A percentile compares a stretch with the other conserved stretches of the same genome.
phyloP scores from a whole-genome alignment of 257 asterid species.

The Petrea volubilis region DNA sequence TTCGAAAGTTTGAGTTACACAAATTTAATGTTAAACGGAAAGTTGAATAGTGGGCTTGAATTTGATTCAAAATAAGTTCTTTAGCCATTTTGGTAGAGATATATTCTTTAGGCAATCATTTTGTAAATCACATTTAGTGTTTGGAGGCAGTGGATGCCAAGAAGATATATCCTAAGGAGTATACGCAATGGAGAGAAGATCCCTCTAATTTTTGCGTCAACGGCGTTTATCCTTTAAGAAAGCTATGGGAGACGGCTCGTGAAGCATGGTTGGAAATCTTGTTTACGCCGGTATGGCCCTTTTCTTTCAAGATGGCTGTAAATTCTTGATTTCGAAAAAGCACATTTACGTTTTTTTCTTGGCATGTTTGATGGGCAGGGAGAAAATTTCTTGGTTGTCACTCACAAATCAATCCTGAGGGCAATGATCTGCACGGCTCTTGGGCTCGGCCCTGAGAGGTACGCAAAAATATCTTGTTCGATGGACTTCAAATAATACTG shows the following conservation, averaged over 20 bases:
- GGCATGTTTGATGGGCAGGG: constrained; percentile 45
- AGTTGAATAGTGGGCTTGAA: background rate
- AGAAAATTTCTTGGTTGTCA: constrained; percentile 68
- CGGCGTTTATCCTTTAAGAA: constrained; percentile 53
- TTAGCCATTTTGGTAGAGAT: background rate
- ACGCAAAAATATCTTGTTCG: constrained; percentile 7
- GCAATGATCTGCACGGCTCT: constrained; percentile 87
- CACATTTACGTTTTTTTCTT: background rate
- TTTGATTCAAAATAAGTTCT: background rate
- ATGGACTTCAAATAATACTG: background rate
- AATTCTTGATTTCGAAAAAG: background rate
- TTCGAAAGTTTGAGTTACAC: background rate
- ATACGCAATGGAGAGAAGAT: constrained; percentile 76
- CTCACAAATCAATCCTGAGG: constrained; percentile 82
- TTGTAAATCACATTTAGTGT: constrained; percentile 50
- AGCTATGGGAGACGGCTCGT: constrained; percentile 61
- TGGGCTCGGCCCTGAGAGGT: constrained; percentile 80
- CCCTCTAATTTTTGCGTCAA: constrained; percentile 61
- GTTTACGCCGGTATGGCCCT: constrained; percentile 49
- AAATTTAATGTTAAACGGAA: background rate
- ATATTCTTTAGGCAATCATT: constrained; percentile 25
- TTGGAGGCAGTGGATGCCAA: constrained; percentile 92
- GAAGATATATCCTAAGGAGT: constrained; percentile 69
- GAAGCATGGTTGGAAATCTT: constrained; percentile 81
- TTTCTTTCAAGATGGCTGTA: background rate